Evolutionary conservation across 2,329 filamentous ascomycete genomes (phyloP).

Genomic region (Aspergillus sojae): DNA sequence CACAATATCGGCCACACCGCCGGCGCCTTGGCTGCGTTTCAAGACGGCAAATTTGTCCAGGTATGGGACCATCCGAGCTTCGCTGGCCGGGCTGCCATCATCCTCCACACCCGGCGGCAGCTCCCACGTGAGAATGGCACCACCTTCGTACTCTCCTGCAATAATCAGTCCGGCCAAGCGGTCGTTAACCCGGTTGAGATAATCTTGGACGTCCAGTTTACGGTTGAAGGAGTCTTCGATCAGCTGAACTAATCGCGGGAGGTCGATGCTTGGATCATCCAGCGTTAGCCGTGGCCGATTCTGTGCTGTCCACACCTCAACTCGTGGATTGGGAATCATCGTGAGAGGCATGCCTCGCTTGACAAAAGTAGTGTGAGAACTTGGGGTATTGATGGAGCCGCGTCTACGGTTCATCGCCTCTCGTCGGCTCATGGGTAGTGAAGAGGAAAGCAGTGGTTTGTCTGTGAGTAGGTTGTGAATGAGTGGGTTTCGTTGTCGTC

Average conservation of each 20-base stretch:
- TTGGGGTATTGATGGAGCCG: conserved; percentile 38
- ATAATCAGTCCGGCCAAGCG: conserved; percentile 90
- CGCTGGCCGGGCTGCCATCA: conserved; percentile 54
- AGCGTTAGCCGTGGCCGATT: conserved; percentile 66
- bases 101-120: conserved; percentile 63
- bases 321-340: conserved; percentile 73
- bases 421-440: conserved; percentile 74
- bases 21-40: conserved; percentile 82
- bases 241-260: conserved; percentile 77
- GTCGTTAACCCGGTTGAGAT: conserved; percentile 76
- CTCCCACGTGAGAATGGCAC: conserved; percentile 95
- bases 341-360: conserved; percentile 90
- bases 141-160: conserved; percentile 94
- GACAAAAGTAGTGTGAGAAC: conserved; percentile 73
- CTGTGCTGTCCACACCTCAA: conserved; percentile 69
- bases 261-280: conserved; percentile 78
- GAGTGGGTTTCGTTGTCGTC: conserved; percentile 74
- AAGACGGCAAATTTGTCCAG: conserved; percentile 97
- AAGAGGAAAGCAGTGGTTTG: conserved; percentile 89
- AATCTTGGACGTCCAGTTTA: conserved; percentile 80
- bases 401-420: conserved; percentile 33
- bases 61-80: conserved; percentile 78
- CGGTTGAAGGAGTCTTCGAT: conserved; percentile 93
- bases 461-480: conserved; percentile 97
- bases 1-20: conserved; percentile 91